These are phyloP conservation scores for Exidia glandulosa DNA, from an alignment of 768 basidiomycete species.

Conservation along the genomic window DNA sequence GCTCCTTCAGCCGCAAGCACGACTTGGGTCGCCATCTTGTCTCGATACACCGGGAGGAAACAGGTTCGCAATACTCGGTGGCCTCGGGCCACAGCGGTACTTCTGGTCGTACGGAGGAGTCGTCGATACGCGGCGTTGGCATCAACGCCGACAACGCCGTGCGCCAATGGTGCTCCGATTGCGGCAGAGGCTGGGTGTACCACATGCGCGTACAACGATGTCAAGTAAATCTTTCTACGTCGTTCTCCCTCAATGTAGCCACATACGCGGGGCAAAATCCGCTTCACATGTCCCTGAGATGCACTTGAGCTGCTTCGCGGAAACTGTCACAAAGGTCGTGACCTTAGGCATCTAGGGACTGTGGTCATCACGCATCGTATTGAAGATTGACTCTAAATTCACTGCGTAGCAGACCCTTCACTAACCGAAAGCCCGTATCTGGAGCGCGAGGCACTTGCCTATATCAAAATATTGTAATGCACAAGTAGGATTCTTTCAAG, in stretches of 20 bases:
- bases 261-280: no score
- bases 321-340: no score
- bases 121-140: conserved; percentile 28
- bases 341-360: no score
- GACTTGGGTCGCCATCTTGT: conserved; percentile 84
- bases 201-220: conserved; percentile 46
- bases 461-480: no score
- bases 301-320: no score
- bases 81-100: conserved; percentile 15
- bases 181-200: conserved; percentile 60
- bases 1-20: conserved; percentile 90
- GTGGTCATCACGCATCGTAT: no score
- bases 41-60: conserved; percentile 71
- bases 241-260: background rate
- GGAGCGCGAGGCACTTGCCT: no score
- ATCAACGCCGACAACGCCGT: conserved; percentile 58
- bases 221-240: conserved; percentile 35
- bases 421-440: no score
- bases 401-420: no score
- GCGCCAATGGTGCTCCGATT: conserved; percentile 61
- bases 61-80: conserved; percentile 8
- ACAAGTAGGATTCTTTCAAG: no score
- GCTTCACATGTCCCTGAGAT: background rate
- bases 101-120: conserved; percentile 27
- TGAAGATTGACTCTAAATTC: no score